Base-by-base conservation (phyloP, 768 basidiomycete genomes). In the Auricularia auricula-judae region DNA sequence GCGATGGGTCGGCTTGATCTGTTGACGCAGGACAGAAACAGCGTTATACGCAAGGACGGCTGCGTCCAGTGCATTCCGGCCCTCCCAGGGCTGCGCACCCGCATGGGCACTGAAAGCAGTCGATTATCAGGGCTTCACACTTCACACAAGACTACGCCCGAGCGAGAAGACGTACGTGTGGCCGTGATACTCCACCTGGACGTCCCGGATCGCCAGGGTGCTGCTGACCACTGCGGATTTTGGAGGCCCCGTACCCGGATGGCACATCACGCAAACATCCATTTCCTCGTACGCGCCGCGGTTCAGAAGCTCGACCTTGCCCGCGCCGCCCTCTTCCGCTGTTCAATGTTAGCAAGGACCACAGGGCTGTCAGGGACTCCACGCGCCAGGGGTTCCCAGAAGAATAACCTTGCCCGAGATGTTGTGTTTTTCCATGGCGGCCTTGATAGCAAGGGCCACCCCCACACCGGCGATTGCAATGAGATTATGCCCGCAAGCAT, bases 61-160 rank as follows among this genome's bases (percentile, higher is more conserved):
- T 0, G 93, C 93, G 70, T 95, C 93, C 54, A 92, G 81, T 12
- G 92, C 91, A 70, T 94, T 94, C 51, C 81, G 82, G 29, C 88
- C 92, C 73, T 94, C 89, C 88, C 92, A 93, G 3, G 91, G 91
- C 11, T 88, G 83, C 39, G 80, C 82, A n/a, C 85, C 86, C 16
- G 90, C 90, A 69, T 91, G 90, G 4, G 89, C 88, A 56, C 87
- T 91, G 35, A 12, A 33, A 36, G n/a, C 67, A 35, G 72, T 70
- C 7, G 73, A 63, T 51, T 74, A 77, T 75, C 21, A 74, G 69
- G 4, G 74, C 72, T 61, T 74, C 74, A 44, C 29, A 36, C 36
- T 43, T 63, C 53, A 66, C 65, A 11, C 21, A 36, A 34, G 47
- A 18, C 53, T 36, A 33, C 36, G 36, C 39, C 34, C 8, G 42